These are phyloP conservation scores for Pistacia vera DNA, from an alignment of 345 rosid species.

Conservation along the genomic window DNA sequence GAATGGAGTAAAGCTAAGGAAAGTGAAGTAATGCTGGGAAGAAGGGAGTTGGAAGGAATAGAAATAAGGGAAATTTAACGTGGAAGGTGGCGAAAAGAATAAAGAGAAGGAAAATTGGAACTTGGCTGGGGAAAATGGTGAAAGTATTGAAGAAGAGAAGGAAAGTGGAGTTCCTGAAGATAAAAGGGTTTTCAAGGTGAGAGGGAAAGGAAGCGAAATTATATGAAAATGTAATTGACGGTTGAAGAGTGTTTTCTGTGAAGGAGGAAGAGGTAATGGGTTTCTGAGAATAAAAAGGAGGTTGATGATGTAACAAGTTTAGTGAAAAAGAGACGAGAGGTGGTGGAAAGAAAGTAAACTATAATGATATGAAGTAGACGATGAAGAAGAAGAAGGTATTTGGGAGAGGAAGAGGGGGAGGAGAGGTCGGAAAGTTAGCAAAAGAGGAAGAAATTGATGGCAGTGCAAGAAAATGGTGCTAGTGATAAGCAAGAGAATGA, in stretches of 20 bases:
- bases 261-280: background rate
- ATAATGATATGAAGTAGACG: background rate
- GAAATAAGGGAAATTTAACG: no score
- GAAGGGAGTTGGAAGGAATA: no score
- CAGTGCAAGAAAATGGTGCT: no score
- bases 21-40: no score
- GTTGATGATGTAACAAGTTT: background rate
- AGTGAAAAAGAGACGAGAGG: background rate
- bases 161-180: background rate
- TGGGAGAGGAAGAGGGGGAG: background rate
- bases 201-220: no score
- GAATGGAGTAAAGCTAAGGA: no score
- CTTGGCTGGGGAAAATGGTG: background rate
- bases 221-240: background rate
- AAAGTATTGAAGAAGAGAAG: background rate
- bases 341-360: background rate
- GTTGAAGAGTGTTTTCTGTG: background rate
- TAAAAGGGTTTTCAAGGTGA: background rate
- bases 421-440: no score
- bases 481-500: no score
- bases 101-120: background rate
- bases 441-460: no score
- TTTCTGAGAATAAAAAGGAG: background rate
- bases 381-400: background rate
- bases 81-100: background rate